phyloP scores from a whole-genome alignment of 2,329 filamentous ascomycete species.

The Bipolaris bicolor region DNA sequence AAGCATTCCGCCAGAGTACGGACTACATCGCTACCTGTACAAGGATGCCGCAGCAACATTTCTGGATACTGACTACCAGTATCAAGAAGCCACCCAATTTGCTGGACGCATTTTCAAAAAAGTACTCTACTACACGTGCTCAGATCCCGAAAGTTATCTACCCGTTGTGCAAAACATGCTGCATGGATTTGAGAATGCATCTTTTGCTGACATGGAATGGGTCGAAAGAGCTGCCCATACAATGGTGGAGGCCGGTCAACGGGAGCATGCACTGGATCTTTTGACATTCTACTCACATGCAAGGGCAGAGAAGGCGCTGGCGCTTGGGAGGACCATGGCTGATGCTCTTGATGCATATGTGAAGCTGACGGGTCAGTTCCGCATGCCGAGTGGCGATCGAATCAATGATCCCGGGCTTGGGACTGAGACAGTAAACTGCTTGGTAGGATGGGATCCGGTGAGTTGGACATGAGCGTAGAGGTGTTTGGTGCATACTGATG shows the following conservation, averaged over 20 bases:
- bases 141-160: conserved; percentile 29
- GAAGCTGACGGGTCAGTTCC: conserved; percentile 33
- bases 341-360: conserved; percentile 34
- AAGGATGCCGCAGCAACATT: conserved; percentile 43
- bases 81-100: conserved; percentile 37
- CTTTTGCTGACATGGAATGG: conserved; percentile 31
- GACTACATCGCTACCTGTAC: conserved; percentile 45
- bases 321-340: conserved; percentile 33
- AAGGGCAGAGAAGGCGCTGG: conserved; percentile 34
- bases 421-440: conserved; percentile 39
- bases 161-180: conserved; percentile 36
- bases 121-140: conserved; percentile 41
- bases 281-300: conserved; percentile 37
- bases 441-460: conserved; percentile 36
- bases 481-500: not conserved
- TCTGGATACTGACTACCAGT: conserved; percentile 43
- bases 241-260: conserved; percentile 25
- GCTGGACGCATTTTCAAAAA: conserved; percentile 39
- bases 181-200: conserved; percentile 36
- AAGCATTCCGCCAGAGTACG: conserved; percentile 39
- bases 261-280: conserved; percentile 23
- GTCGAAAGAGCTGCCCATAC: conserved; percentile 29
- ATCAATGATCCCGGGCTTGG: conserved; percentile 39
- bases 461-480: not conserved
- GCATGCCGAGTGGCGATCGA: conserved; percentile 23